Conservation (phyloP, 176 grass and related monocot species). For the Carex parvula region DNA sequence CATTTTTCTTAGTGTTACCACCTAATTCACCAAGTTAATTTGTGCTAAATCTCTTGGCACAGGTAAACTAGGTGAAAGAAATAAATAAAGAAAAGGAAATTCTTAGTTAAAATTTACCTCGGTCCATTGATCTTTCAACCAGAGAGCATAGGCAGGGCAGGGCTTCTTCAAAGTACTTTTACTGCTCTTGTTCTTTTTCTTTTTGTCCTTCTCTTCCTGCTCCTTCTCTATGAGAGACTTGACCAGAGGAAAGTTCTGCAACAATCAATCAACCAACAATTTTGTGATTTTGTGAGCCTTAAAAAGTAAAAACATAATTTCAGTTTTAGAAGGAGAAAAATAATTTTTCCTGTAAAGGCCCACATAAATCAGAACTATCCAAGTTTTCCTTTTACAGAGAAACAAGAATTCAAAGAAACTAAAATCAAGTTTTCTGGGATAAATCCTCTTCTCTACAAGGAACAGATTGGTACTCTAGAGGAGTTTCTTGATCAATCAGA, state of each 20-base stretch:
- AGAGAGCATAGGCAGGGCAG: constrained; percentile 55
- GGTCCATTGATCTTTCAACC: constrained; percentile 83
- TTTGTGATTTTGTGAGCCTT: background rate
- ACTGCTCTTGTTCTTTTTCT: constrained; percentile 49
- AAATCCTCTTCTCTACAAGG: background rate
- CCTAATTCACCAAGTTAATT: background rate
- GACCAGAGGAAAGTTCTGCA: constrained; percentile 57
- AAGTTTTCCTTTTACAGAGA: background rate
- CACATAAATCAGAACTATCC: background rate
- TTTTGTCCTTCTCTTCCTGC: constrained; percentile 52
- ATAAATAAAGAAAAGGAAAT: background rate
- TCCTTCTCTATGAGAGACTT: constrained; percentile 58
- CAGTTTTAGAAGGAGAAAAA: background rate
- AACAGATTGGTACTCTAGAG: no score
- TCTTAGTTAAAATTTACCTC: constrained; percentile 36
- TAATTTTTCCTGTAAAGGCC: background rate
- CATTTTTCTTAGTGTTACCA: background rate
- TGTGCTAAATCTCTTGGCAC: background rate
- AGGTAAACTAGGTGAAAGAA: background rate
- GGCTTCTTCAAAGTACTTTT: constrained; percentile 60
- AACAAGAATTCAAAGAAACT: background rate
- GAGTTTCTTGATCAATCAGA: no score
- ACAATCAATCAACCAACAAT: background rate
- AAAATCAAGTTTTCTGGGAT: background rate
- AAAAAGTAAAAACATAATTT: background rate